Conservation (phyloP, 164 flowering plant genomes). For the Berberis thunbergii region DNA sequence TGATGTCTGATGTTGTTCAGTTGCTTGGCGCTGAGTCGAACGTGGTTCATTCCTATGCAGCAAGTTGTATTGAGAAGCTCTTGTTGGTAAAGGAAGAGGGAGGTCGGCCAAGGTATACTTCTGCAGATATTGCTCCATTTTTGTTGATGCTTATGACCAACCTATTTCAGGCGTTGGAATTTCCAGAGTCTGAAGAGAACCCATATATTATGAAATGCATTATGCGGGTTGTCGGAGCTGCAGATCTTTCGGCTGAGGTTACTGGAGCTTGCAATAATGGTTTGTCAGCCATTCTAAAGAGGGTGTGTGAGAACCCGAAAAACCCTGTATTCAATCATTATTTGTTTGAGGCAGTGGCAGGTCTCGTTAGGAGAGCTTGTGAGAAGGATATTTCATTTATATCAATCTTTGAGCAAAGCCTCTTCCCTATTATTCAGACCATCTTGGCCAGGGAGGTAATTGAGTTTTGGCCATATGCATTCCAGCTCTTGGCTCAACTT, state of each 20-base stretch:
- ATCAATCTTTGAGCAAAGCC: constrained; percentile 57
- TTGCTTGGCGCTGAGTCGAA: constrained; percentile 75
- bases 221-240: constrained; percentile 82
- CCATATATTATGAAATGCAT: constrained; percentile 88
- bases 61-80: constrained; percentile 89
- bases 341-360: constrained; percentile 82
- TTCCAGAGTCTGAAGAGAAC: constrained; percentile 89
- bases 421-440: constrained; percentile 60
- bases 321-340: constrained; percentile 85
- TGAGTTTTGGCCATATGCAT: constrained; percentile 93
- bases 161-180: constrained; percentile 61
- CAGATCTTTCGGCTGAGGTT: constrained; percentile 54
- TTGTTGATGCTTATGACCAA: constrained; percentile 52
- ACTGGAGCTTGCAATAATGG: constrained; percentile 64
- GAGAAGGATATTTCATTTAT: constrained; percentile 60
- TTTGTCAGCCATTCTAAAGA: constrained; percentile 50
- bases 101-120: constrained; percentile 46
- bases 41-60: constrained; percentile 96
- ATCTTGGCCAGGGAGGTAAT: constrained; percentile 60
- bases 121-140: constrained; percentile 54
- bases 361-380: constrained; percentile 67
- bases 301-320: constrained; percentile 81
- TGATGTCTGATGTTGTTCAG: constrained; percentile 61
- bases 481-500: constrained; percentile 88
- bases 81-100: constrained; percentile 78